phyloP scores from a whole-genome alignment of 2,329 filamentous ascomycete genomes.

The Trichoderma gracile region DNA sequence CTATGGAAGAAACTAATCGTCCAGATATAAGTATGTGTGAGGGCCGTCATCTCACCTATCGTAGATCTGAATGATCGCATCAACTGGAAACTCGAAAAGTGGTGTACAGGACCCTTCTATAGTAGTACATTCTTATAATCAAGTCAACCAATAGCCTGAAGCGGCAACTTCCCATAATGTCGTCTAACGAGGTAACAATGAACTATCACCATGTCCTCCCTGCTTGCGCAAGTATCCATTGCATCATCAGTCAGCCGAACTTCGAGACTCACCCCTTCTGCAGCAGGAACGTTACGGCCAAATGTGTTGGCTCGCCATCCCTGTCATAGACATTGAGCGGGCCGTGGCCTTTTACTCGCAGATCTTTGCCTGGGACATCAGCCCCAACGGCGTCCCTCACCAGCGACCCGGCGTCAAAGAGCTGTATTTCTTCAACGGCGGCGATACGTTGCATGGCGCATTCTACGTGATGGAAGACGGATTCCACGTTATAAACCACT shows the following conservation, averaged over 20 bases:
- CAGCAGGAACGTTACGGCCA: conserved; percentile 33
- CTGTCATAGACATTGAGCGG: conserved; percentile 39
- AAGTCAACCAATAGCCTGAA: too few species aligned
- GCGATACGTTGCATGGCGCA: conserved; percentile 38
- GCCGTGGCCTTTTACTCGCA: conserved; percentile 43
- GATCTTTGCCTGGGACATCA: conserved; percentile 40
- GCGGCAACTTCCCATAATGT: neutral
- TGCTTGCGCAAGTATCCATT: neutral
- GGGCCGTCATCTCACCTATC: neutral
- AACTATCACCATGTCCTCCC: neutral
- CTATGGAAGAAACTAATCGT: neutral
- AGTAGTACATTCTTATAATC: too few species aligned
- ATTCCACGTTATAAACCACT: conserved; percentile 34
- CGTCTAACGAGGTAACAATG: conserved; percentile 1
- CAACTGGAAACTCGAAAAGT: neutral
- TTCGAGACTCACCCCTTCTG: neutral
- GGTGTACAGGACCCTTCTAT: neutral
- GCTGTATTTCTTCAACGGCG: conserved; percentile 41
- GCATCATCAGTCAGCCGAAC: neutral
- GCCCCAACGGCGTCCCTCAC: conserved; percentile 29
- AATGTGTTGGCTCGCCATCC: conserved; percentile 44
- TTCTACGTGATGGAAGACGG: conserved; percentile 39
- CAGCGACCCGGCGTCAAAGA: conserved; percentile 33
- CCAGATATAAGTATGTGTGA: conserved; percentile 8
- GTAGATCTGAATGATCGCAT: neutral